Evolutionary conservation across 768 basidiomycete species (phyloP).

Genomic region (Pluteus cervinus): DNA sequence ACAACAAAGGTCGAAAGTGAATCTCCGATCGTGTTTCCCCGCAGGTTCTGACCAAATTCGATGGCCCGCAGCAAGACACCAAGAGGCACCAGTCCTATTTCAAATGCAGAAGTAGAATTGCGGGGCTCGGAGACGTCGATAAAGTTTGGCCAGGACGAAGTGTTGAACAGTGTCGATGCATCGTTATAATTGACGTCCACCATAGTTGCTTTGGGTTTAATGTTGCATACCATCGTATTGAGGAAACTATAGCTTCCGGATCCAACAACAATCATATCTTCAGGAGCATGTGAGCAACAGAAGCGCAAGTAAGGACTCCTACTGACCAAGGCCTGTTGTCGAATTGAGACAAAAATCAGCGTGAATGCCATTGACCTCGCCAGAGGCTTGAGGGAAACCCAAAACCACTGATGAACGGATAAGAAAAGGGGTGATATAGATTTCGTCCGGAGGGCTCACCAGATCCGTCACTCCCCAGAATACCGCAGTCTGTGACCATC

Average conservation of each 20-base stretch:
- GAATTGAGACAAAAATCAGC: conserved; percentile 2
- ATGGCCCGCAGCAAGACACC: conserved; percentile 13
- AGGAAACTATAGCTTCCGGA: conserved; percentile 12
- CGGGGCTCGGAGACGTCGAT: conserved; percentile 12
- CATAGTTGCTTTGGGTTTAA: conserved; percentile 12
- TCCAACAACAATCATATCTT: conserved; percentile 14
- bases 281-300: neutral
- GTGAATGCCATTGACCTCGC: no score
- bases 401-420: no score
- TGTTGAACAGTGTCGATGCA: conserved; percentile 10
- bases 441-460: no score
- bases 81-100: conserved; percentile 14
- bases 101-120: conserved; percentile 9
- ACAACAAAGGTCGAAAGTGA: conserved; percentile 12
- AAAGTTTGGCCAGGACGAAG: conserved; percentile 14
- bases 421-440: no score
- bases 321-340: conserved; percentile 10
- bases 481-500: conserved; percentile 9
- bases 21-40: conserved; percentile 15
- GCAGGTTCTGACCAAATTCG: conserved; percentile 11
- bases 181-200: conserved; percentile 13
- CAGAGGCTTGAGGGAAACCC: no score
- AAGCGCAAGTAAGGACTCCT: neutral
- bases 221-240: conserved; percentile 10
- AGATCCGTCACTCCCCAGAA: conserved; percentile 8